These are phyloP conservation scores for Lactarius quietus DNA, from an alignment of 768 basidiomycete species.

Conservation along the genomic window DNA sequence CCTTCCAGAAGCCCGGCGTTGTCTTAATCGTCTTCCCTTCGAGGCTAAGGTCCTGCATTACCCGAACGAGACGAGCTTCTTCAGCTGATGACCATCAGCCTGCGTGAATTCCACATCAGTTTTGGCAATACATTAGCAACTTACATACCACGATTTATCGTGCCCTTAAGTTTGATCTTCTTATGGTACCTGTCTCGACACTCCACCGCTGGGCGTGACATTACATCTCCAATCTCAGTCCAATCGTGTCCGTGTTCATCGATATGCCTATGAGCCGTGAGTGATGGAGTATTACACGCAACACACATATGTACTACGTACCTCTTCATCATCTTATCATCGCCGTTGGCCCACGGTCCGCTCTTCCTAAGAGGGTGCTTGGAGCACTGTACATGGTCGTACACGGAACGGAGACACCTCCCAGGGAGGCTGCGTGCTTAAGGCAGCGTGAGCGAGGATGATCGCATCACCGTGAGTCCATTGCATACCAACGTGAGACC, in stretches of 20 bases:
- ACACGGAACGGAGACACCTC: not conserved
- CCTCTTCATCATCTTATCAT: not conserved
- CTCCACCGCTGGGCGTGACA: no score
- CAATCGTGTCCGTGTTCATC: no score
- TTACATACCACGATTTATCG: not conserved
- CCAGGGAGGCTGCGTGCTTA: not conserved
- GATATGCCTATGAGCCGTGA: no score
- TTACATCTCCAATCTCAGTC: no score
- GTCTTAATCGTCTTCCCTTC: not conserved
- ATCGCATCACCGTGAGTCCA: no score
- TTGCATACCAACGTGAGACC: no score
- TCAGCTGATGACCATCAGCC: not conserved
- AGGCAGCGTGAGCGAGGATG: no score
- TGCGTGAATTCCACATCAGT: not conserved
- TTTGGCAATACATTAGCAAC: not conserved
- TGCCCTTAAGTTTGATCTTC: not conserved
- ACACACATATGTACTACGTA: no score
- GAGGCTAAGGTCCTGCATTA: not conserved
- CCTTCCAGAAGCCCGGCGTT: not conserved
- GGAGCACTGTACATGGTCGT: not conserved
- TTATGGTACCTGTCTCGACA: no score
- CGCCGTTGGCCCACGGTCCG: not conserved
- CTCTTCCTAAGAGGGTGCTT: not conserved
- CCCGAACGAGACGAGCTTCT: not conserved
- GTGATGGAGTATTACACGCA: no score